A percentile compares a stretch with the other conserved stretches of the same genome.
Conservation (phyloP, 108 stramenopile genomes). For the Discostella stelligeroides region DNA sequence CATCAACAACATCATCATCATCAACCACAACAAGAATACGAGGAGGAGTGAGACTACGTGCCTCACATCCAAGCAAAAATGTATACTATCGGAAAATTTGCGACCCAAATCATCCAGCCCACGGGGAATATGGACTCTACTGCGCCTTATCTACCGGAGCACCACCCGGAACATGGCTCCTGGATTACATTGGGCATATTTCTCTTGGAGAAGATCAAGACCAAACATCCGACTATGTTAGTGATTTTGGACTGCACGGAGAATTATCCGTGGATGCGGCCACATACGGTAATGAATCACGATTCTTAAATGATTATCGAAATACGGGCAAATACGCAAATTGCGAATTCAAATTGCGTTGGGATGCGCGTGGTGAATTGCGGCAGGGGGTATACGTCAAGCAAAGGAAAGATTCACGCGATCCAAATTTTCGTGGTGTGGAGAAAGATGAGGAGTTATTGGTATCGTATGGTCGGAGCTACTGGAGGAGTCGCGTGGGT, state of each 20-base stretch:
- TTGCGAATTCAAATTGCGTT: constrained; percentile 34
- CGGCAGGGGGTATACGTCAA: constrained; percentile 48
- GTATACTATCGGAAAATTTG: constrained; percentile 38
- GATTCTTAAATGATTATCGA: constrained; percentile 46
- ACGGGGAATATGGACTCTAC: constrained; percentile 36
- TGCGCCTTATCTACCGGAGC: constrained; percentile 32
- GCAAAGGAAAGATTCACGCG: constrained; percentile 27
- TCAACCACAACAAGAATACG: constrained; percentile 2
- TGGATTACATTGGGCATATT: constrained; percentile 42
- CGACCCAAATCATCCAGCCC: constrained; percentile 38
- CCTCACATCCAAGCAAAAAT: constrained; percentile 10
- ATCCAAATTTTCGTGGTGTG: constrained; percentile 27
- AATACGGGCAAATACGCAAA: constrained; percentile 37
- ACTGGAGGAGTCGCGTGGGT: constrained; percentile 39
- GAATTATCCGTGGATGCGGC: constrained; percentile 41
- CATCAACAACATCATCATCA: not conserved
- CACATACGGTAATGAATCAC: constrained; percentile 41
- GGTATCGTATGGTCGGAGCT: constrained; percentile 41
- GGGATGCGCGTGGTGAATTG: constrained; percentile 36
- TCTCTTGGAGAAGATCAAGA: constrained; percentile 43
- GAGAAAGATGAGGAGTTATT: constrained; percentile 40
- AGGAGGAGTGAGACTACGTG: no score
- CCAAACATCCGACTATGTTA: constrained; percentile 32
- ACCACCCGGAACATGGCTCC: constrained; percentile 38
- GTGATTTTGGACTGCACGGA: constrained; percentile 35